Percentiles rank a stretch among this genome's conserved stretches.
Conservation (phyloP, 148 eudicot species). For the Persicaria maculosa region DNA sequence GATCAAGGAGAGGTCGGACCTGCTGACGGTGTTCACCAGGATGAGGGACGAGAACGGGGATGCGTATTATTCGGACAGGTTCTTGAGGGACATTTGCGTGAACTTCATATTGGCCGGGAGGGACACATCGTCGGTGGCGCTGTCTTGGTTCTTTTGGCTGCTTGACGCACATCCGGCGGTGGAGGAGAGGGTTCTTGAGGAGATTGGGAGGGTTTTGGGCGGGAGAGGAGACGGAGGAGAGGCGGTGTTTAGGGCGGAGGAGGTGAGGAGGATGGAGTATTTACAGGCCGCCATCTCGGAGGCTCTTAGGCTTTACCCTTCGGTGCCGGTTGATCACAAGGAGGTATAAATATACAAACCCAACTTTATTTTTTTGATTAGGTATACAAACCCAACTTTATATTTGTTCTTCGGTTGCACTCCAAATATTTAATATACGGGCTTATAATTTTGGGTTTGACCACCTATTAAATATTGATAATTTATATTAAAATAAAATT, state of each 20-base stretch:
- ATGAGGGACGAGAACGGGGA: constrained; percentile 46
- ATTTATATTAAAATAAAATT: no score
- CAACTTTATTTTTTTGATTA: no score
- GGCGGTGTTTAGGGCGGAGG: constrained; percentile 57
- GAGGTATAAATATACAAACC: constrained; percentile 44
- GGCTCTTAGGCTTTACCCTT: constrained; percentile 87
- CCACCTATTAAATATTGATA: no score
- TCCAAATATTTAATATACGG: no score
- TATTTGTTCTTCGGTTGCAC: no score
- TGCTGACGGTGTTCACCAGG: constrained; percentile 22
- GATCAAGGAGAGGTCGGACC: not conserved
- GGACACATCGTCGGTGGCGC: constrained; percentile 82
- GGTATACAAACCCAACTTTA: no score
- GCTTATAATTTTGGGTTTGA: no score
- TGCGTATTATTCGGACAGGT: constrained; percentile 24
- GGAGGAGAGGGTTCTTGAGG: constrained; percentile 54
- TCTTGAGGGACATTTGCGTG: constrained; percentile 68
- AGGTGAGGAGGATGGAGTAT: constrained; percentile 86
- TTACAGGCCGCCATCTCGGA: constrained; percentile 91
- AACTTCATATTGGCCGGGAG: constrained; percentile 85
- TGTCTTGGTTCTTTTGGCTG: constrained; percentile 91
- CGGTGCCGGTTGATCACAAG: constrained; percentile 94
- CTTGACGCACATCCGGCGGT: constrained; percentile 48
- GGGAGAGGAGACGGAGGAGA: not conserved
- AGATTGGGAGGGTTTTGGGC: constrained; percentile 33